These are phyloP conservation scores for Metschnikowia drakensbergensis DNA, from an alignment of 805 yeast genomes.

Conservation along the genomic window DNA sequence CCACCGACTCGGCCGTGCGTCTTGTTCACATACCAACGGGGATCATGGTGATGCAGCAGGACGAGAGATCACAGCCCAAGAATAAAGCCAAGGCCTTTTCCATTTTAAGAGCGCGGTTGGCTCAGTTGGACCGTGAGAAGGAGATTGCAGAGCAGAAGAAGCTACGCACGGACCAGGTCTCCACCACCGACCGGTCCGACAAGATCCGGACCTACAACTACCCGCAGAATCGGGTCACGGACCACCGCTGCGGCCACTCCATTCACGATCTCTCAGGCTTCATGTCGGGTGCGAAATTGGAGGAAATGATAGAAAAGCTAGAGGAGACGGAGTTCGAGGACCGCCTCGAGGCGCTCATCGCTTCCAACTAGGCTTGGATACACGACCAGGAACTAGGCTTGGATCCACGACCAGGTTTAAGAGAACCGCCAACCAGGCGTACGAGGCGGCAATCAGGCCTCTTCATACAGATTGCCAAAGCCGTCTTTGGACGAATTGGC, in stretches of 20 bases:
- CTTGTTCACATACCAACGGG: conserved; percentile 91
- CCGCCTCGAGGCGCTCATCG: conserved; percentile 26
- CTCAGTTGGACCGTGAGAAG: conserved; percentile 69
- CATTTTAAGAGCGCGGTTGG: conserved; percentile 76
- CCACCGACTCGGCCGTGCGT: conserved; percentile 95
- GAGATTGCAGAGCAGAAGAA: conserved; percentile 61
- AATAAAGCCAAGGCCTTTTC: conserved; percentile 91
- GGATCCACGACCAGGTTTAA: no score
- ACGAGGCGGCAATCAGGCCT: no score
- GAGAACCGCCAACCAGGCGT: no score
- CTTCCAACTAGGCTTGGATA: background rate
- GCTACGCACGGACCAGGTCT: conserved; percentile 76
- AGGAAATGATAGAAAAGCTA: conserved; percentile 34
- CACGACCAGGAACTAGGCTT: no score
- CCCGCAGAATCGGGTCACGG: conserved; percentile 90
- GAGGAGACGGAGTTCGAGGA: conserved; percentile 39
- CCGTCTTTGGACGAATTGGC: no score
- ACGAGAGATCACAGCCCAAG: conserved; percentile 90
- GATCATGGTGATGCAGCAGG: conserved; percentile 84
- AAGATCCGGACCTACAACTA: conserved; percentile 91
- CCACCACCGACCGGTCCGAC: conserved; percentile 86
- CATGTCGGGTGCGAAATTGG: conserved; percentile 34
- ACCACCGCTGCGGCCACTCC: conserved; percentile 82
- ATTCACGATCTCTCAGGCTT: conserved; percentile 62
- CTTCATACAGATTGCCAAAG: no score